Evolutionary conservation across 139 green algal species (phyloP), one percentile per base, ranked within the genome.

Genomic region (Deuterostichococcus epilithicus): DNA sequence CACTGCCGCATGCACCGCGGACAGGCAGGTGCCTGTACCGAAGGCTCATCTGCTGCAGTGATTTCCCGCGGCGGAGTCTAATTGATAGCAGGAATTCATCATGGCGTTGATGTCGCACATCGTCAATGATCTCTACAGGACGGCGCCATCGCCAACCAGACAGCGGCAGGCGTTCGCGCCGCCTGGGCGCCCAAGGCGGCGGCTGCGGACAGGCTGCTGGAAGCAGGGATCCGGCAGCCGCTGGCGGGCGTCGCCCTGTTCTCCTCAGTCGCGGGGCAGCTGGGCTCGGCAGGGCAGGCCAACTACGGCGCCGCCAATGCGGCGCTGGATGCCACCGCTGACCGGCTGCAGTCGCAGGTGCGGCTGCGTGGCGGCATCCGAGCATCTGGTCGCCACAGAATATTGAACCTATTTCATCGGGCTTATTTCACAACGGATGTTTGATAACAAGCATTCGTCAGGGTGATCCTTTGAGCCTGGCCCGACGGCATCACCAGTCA

Each of bases 231-330:
- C 22, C 26, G 47, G 26, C 5, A 69, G 38, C 86, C 86, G 0
- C 39, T 74, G 2, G 73, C 73, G 30, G 74, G 72, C 13, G 38
- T 81, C 20, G 80, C 88, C n/a, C 59, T 90, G 35, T 94, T 94
- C 81, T 93, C 88, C 13, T 91, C 84, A n/a, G 76, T 94, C 1
- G 90, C 90, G 0, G 81, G 81, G 6, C 80, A 93, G 52, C 80
- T 94, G 39, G 90, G 90, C 8, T 82, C 84, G 66, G 81, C 88
- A 18, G 90, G 88, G 1, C 90, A 94, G 82, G 79, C 83, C 69
- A 93, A 94, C 77, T 95, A 95, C 63, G 79, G 75, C 10, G 86
- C 85, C 23, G 89, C 88, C 34, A 95, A 95, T 70, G 86, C 88
- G 15, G 85, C 63, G 2, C 76, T 95, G 76, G 90, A 95, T 76